Evolutionary conservation across 257 asterid genomes (phyloP).

Genomic region (Solanum neorickii): DNA sequence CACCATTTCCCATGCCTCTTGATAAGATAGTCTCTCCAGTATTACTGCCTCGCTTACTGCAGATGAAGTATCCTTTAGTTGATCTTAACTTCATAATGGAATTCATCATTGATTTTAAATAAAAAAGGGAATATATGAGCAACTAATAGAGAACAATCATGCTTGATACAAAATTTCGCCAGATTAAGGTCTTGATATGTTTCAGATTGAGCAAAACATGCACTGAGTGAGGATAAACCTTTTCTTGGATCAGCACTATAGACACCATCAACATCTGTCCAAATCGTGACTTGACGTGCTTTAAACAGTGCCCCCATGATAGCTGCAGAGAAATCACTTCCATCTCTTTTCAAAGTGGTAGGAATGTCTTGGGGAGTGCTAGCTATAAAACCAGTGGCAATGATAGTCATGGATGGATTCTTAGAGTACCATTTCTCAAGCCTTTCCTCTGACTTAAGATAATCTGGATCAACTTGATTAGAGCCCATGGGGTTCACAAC

Average conservation of each 20-base stretch:
- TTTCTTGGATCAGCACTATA: conserved; percentile 98
- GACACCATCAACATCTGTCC: conserved; percentile 99
- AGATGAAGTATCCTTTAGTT: background rate
- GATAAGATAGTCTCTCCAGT: conserved; percentile 77
- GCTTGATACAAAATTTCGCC: background rate
- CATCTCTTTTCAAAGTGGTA: conserved; percentile 96
- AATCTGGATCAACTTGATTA: conserved; percentile 95
- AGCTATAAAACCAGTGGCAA: conserved; percentile 97
- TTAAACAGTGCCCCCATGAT: conserved; percentile 82
- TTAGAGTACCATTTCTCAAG: conserved; percentile 78
- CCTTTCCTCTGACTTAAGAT: conserved; percentile 55
- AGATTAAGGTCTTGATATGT: background rate
- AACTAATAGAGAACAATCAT: background rate
- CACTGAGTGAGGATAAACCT: conserved; percentile 31
- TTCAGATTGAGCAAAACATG: background rate
- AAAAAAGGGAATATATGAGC: background rate
- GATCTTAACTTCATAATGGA: background rate
- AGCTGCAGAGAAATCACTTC: conserved; percentile 99
- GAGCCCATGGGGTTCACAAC: conserved; percentile 72
- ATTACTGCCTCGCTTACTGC: conserved; percentile 98
- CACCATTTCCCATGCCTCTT: conserved; percentile 99
- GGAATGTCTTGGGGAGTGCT: conserved; percentile 80
- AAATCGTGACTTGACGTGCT: conserved; percentile 92
- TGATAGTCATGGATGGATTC: conserved; percentile 51
- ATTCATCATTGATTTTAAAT: background rate